These are phyloP conservation scores for Pythium brassicae DNA, from an alignment of 352 stramenopile species.

Conservation along the genomic window DNA sequence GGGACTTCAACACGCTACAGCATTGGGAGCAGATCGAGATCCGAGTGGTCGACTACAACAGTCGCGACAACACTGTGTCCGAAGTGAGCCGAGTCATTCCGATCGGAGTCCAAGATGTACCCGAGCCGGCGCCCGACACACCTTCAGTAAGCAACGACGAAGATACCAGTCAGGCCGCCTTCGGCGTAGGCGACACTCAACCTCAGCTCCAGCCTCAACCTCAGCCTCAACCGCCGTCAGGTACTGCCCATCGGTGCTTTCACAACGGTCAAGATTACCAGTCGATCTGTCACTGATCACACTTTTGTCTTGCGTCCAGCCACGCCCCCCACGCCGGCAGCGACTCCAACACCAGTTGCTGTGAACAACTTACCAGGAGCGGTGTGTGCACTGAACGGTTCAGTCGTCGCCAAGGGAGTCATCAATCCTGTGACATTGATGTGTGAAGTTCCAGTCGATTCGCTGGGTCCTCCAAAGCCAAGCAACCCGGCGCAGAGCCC, in stretches of 20 bases:
- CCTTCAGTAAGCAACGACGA: neutral
- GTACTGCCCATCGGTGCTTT: no score
- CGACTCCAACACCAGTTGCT: neutral
- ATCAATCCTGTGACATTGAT: neutral
- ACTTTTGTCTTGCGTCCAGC: neutral
- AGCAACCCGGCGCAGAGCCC: no score
- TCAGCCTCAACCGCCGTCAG: no score
- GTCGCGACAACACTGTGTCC: constrained; percentile 39
- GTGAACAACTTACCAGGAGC: neutral
- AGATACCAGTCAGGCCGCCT: neutral
- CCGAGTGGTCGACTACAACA: constrained; percentile 52
- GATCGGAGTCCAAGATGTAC: constrained; percentile 35
- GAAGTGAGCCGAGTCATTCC: constrained; percentile 36
- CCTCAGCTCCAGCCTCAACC: neutral
- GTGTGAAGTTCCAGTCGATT: neutral
- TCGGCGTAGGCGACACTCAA: neutral
- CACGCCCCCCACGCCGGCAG: neutral
- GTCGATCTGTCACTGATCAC: no score
- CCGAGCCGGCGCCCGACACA: constrained; percentile 32
- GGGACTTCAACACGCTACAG: constrained; percentile 67
- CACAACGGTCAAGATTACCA: no score
- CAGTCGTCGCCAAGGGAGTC: neutral
- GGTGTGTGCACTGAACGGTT: neutral
- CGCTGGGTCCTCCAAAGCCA: neutral
- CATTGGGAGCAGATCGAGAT: constrained; percentile 59